Percentiles rank a stretch among this genome's conserved stretches.
Conservation (phyloP, 1,284 basidiomycete species). For the Pseudozyma sp. region DNA sequence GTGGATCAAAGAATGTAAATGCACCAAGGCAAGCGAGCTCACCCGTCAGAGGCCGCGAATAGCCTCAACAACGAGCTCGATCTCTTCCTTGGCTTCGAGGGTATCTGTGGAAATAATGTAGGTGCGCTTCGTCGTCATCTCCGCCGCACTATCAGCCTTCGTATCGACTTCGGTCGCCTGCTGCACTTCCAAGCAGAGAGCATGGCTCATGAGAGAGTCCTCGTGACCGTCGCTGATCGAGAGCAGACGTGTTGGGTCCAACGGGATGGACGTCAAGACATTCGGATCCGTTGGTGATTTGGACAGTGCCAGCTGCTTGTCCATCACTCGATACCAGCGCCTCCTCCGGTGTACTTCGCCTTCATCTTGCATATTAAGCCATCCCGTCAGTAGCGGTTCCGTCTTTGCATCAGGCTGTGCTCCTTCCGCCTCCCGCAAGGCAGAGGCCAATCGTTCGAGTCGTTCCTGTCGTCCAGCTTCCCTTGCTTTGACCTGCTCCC, state of each 20-base stretch:
- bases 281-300: conserved; percentile 12
- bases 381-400: conserved; percentile 9
- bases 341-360: conserved; percentile 18
- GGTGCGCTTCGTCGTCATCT: neutral
- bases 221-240: conserved; percentile 10
- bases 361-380: conserved; percentile 22
- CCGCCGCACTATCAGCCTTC: neutral
- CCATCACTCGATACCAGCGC: conserved; percentile 20
- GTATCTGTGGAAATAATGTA: conserved; percentile 18
- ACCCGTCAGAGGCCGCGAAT: neutral
- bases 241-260: neutral
- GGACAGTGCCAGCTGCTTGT: conserved; percentile 4
- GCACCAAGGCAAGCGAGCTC: neutral
- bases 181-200: conserved; percentile 11
- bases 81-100: conserved; percentile 12
- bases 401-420: neutral
- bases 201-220: conserved; percentile 17
- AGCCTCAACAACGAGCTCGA: conserved; percentile 22
- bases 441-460: neutral
- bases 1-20: neutral
- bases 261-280: conserved; percentile 2
- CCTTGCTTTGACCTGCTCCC: conserved; percentile 1
- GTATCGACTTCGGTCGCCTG: neutral
- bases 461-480: conserved; percentile 1
- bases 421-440: neutral